Evolutionary conservation across 176 grass and related monocot genomes (phyloP).

Genomic region (Secale cereale): DNA sequence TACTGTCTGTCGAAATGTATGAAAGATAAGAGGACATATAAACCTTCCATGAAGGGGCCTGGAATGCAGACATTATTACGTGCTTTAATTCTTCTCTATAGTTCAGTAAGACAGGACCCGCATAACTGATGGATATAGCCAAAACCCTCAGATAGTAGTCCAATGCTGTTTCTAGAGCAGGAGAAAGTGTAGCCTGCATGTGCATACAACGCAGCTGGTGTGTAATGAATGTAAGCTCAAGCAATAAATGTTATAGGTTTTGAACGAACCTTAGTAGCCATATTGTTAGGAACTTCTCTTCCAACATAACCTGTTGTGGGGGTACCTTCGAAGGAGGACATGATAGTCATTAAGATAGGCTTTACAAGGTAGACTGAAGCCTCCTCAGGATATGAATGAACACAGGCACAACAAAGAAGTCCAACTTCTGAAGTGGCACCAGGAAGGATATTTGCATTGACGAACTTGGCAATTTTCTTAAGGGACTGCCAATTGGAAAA

Average conservation of each 20-base stretch:
- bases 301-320: slow-evolving; percentile 77
- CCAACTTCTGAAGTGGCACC: slow-evolving; percentile 94
- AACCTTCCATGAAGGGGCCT: slow-evolving; percentile 98
- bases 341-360: slow-evolving; percentile 72
- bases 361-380: slow-evolving; percentile 71
- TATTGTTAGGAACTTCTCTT: slow-evolving; percentile 41
- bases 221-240: slow-evolving; percentile 21
- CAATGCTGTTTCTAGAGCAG: slow-evolving; percentile 83
- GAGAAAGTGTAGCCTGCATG: slow-evolving; percentile 82
- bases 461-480: slow-evolving; percentile 94
- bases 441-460: slow-evolving; percentile 89
- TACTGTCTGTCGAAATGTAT: background rate
- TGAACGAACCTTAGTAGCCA: slow-evolving; percentile 63
- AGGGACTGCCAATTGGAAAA: slow-evolving; percentile 61
- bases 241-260: slow-evolving; percentile 12
- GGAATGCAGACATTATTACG: slow-evolving; percentile 73
- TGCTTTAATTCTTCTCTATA: slow-evolving; percentile 71
- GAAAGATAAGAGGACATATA: slow-evolving; percentile 10
- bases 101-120: slow-evolving; percentile 62
- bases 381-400: slow-evolving; percentile 76
- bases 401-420: slow-evolving; percentile 91
- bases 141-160: slow-evolving; percentile 94
- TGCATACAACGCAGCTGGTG: slow-evolving; percentile 9
- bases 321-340: slow-evolving; percentile 69
- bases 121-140: slow-evolving; percentile 83